phyloP scores from a whole-genome alignment of 768 basidiomycete species.

The Tulasnella calospora region DNA sequence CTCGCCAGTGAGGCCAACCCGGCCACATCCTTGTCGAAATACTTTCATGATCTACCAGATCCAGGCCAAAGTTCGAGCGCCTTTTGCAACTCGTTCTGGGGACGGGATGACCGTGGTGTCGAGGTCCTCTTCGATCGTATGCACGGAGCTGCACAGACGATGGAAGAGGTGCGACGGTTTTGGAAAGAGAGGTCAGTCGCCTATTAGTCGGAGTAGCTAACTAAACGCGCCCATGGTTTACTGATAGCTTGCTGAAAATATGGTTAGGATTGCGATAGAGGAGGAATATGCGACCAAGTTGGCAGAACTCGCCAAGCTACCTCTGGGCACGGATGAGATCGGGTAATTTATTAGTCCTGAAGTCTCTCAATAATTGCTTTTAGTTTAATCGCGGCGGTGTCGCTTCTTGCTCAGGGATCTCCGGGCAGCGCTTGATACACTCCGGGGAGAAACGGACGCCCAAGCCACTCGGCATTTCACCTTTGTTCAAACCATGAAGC shows the following conservation, averaged over 20 bases:
- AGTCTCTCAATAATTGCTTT: neutral
- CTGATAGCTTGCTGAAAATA: neutral
- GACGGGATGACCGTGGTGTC: slow-evolving; percentile 77
- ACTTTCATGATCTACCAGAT: slow-evolving; percentile 24
- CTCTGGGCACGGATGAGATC: slow-evolving; percentile 84
- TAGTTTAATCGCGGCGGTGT: neutral
- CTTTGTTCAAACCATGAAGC: slow-evolving; percentile 68
- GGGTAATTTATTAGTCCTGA: slow-evolving; percentile 54
- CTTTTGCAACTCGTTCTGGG: slow-evolving; percentile 99
- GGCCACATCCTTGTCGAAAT: slow-evolving; percentile 52
- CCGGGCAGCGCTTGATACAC: slow-evolving; percentile 69
- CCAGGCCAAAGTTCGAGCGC: slow-evolving; percentile 52
- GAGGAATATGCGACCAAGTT: slow-evolving; percentile 92
- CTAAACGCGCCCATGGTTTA: neutral
- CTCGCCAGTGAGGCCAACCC: slow-evolving; percentile 73
- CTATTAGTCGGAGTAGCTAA: neutral
- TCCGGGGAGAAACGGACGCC: slow-evolving; percentile 77
- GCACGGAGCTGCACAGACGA: slow-evolving; percentile 76
- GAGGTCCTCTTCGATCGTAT: slow-evolving; percentile 87
- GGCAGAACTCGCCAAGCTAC: slow-evolving; percentile 65
- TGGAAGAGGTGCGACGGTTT: slow-evolving; percentile 80
- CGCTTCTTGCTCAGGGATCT: slow-evolving; percentile 56
- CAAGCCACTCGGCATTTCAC: slow-evolving; percentile 68
- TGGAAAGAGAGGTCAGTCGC: slow-evolving; percentile 85
- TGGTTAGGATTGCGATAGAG: slow-evolving; percentile 72